Conservation (phyloP, 108 stramenopile species). For the Skeletonema potamos region DNA sequence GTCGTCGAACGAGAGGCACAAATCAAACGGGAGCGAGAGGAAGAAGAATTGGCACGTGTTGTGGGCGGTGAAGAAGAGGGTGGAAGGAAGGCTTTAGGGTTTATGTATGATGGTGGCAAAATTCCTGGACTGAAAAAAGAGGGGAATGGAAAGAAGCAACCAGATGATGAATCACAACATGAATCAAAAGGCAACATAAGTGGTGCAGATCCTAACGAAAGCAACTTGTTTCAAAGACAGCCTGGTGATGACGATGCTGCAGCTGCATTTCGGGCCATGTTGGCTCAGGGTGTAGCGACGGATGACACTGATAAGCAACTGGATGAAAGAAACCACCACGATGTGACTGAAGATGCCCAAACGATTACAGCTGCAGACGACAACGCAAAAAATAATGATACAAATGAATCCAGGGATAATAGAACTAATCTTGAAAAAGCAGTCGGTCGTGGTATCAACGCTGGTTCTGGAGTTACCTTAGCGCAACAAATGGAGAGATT, state of each 20-base stretch:
- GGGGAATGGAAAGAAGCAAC: conserved; percentile 7
- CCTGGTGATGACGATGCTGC: conserved; percentile 84
- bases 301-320: not conserved
- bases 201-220: not conserved
- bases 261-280: conserved; percentile 78
- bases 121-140: conserved; percentile 59
- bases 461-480: conserved; percentile 47
- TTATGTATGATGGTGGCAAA: conserved; percentile 73
- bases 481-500: conserved; percentile 80
- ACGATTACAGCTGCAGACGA: not conserved
- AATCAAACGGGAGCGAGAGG: conserved; percentile 75
- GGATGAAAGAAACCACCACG: not conserved
- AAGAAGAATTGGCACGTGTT: conserved; percentile 72
- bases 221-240: conserved; percentile 46
- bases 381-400: not conserved
- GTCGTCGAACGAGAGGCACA: conserved; percentile 63
- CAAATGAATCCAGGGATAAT: conserved; percentile 13
- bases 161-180: not conserved
- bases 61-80: conserved; percentile 64
- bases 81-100: conserved; percentile 63
- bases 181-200: not conserved
- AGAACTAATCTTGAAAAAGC: conserved; percentile 72
- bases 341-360: not conserved
- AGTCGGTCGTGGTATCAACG: conserved; percentile 65
- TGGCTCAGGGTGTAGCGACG: conserved; percentile 41